Evolutionary conservation across 768 basidiomycete genomes (phyloP).

Genomic region (Xerocomellus dryophilus): DNA sequence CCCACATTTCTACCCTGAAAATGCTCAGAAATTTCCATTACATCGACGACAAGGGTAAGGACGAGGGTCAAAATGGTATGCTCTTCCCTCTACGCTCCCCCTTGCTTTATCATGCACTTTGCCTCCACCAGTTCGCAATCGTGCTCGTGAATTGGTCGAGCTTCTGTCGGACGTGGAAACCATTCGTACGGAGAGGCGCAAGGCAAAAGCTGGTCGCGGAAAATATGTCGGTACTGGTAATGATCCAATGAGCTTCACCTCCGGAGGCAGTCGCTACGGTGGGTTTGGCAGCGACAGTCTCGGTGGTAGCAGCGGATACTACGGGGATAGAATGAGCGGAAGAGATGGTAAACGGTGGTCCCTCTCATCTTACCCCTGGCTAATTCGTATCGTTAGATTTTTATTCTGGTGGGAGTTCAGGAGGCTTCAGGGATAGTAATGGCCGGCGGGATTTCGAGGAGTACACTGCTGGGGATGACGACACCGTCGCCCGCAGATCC

Average conservation of each 20-base stretch:
- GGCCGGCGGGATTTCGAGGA: constrained; percentile 75
- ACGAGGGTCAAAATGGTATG: constrained; percentile 95
- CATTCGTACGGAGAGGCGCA: constrained; percentile 84
- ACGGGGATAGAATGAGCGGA: constrained; percentile 41
- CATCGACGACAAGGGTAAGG: constrained; percentile 97
- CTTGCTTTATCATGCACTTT: background rate
- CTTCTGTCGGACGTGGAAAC: constrained; percentile 87
- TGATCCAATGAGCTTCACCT: constrained; percentile 67
- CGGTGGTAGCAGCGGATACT: constrained; percentile 38
- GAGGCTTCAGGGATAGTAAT: constrained; percentile 58
- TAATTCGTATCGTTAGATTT: constrained; percentile 28
- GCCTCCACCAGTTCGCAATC: constrained; percentile 75
- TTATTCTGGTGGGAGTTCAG: constrained; percentile 44
- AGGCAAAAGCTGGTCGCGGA: constrained; percentile 85
- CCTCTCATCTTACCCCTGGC: constrained; percentile 1
- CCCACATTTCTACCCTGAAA: constrained; percentile 92
- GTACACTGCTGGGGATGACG: constrained; percentile 95
- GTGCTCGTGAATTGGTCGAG: constrained; percentile 89
- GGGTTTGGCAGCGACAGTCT: constrained; percentile 64
- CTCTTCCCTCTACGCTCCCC: background rate
- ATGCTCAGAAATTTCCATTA: constrained; percentile 98
- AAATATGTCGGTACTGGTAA: constrained; percentile 90
- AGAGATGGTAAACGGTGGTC: constrained; percentile 36
- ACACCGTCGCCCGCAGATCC: constrained; percentile 43
- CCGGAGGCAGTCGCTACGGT: constrained; percentile 58